Base-by-base conservation (phyloP, 495 filamentous ascomycete species). In the Bathelium albidoporum region DNA sequence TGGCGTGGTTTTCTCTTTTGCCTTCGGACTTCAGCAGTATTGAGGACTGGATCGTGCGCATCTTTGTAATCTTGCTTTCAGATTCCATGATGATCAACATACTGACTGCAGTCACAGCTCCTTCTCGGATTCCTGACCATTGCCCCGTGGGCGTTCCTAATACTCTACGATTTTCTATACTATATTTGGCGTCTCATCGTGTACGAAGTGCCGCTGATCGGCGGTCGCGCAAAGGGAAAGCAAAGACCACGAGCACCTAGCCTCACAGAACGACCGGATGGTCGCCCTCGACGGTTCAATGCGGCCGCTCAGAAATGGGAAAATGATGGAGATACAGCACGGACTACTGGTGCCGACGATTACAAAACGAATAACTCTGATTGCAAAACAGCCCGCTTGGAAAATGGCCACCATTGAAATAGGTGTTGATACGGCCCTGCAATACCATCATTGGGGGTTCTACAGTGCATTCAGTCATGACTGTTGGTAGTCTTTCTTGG, bases 1-100 rank as follows among this genome's bases (percentile, higher is more conserved):
- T 88, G 86, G 78, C 81, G 32, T 83, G 81, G 78, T 86, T 85
- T 67, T 88, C 85, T 10, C 81, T 89, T 64, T 78, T 89, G 43
- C 86, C 86, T 18, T 68, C 74, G 1, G 71, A 80, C 58, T 71
- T 86, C 41, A 79, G 73, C 45, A 76, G 77, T 28, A 64, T 89
- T 39, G 87, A 90, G 69, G 81, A 76, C 60, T 89, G 87, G 86
- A 72, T 80, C 16, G 79, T 78, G 26, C 79, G 85, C 1, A 67
- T 85, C 44, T 90, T 89, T 65, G 87, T 88, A 78, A 64, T 82
- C 44, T 3, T 14, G 7, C 34, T 28, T 29, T 16, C 12, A 26
- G 16, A n/a, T n/a, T 2, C 29, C 49, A 10, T 11, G 29, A n/a
- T 55, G 24, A 49, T 49, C 16, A n/a, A 1, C 5, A 10, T n/a